Conservation (phyloP, 2,329 filamentous ascomycete species). For the Claviceps sp. region DNA sequence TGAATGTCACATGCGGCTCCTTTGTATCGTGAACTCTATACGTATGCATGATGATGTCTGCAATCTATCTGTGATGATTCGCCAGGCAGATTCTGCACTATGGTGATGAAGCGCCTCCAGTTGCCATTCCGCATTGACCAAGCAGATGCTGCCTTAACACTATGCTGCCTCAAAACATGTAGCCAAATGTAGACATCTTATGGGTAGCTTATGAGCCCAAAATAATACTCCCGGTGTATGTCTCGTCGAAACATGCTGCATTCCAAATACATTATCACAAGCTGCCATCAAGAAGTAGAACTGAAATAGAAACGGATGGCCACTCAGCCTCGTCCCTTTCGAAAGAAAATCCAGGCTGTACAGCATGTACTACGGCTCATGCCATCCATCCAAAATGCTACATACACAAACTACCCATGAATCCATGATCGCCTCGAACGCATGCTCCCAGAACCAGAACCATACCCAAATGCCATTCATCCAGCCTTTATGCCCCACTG, state of each 20-base stretch:
- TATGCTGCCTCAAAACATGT: too few relatives aligned
- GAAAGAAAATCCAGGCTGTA: not conserved
- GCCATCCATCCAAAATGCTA: slow-evolving; percentile 1
- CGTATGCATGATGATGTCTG: not conserved
- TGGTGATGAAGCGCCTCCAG: not conserved
- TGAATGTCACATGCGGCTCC: not conserved
- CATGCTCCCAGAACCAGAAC: not conserved
- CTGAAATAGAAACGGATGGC: not conserved
- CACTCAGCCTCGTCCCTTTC: not conserved
- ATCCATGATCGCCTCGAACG: not conserved
- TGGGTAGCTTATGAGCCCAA: too few relatives aligned
- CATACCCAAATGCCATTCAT: not conserved
- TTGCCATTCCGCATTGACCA: not conserved
- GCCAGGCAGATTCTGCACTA: not conserved
- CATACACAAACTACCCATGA: not conserved
- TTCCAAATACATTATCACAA: not conserved
- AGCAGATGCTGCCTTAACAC: too few relatives aligned
- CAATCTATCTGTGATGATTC: not conserved
- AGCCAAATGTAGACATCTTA: too few relatives aligned
- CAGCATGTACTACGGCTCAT: not conserved
- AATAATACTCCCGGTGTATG: too few relatives aligned
- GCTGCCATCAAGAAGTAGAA: not conserved
- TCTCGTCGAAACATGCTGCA: too few relatives aligned
- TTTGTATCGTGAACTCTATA: not conserved
- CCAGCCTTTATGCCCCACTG: not conserved